Base-by-base conservation (phyloP, 352 stramenopile genomes). In the Globisporangium takayamanum region DNA sequence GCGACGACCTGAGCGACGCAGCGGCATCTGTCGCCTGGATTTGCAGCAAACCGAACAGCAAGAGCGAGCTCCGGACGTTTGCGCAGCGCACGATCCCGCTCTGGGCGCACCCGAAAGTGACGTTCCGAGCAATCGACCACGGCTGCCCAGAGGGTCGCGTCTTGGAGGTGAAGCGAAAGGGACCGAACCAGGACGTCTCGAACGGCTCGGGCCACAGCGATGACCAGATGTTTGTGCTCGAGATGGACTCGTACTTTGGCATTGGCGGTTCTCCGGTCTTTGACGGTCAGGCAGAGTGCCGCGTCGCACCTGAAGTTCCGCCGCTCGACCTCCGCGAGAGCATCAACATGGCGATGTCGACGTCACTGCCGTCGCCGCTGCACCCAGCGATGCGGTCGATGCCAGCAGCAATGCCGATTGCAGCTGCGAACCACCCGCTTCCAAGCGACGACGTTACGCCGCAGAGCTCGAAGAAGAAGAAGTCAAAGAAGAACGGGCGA, bases 241-340 rank as follows among this genome's bases (percentile, higher is more conserved):
- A 92, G 54, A 92, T 92, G 83, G 83, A 92, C 67, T 87, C 80
- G 37, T 92, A 92, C 67, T 92, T 92, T 67, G 83, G 83, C 12
- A 78, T 90, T n/a, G 80, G 83, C 5, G 80, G 76, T 1, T 92
- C 83, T 3, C 83, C 83, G 6, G 80, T 92, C 11, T 90, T 92
- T 58, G 67, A 87, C 44, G 80, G 78, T 6, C 66, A 75, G 44
- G 57, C 69, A 3, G 63, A 73, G 52, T 63, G 59, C 15, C 64
- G 65, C 10, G 64, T 69, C 8, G 50, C 47, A 2, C 71, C 78
- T 5, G 77, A 86, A 48, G 64, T 87, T 28, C 77, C 74, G 8
- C 81, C 78, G 2, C 66, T 89, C 45, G 81, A 89, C 60, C 57
- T 91, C 16, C 67, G 66, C 5, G 69, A 81, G 53, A 89, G 76